Evolutionary conservation across 2,329 filamentous ascomycete species (phyloP).

Genomic region (Penicillium occitanis): DNA sequence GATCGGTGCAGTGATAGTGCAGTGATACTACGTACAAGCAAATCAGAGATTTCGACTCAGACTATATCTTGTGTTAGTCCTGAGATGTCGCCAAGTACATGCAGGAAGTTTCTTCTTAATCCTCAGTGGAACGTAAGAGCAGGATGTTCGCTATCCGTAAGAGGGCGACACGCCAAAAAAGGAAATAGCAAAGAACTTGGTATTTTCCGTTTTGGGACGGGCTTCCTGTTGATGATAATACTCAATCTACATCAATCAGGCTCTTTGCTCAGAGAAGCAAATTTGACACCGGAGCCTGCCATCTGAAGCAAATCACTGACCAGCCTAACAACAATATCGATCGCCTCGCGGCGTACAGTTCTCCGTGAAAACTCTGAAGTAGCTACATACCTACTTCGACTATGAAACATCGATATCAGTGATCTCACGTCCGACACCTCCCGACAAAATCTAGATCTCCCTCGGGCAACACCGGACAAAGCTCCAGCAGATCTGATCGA

Average conservation of each 20-base stretch:
- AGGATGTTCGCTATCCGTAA: background rate
- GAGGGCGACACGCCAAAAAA: background rate
- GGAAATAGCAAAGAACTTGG: background rate
- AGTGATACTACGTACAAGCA: background rate
- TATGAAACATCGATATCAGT: background rate
- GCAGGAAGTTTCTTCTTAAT: background rate
- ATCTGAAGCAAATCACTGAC: background rate
- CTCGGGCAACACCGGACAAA: background rate
- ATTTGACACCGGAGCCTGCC: background rate
- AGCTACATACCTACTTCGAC: background rate
- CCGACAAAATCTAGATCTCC: background rate
- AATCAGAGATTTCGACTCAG: background rate
- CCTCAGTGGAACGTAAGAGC: background rate
- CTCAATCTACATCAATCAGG: too few species aligned
- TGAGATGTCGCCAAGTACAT: background rate
- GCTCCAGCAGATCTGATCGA: background rate
- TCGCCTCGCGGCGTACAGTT: conserved; percentile 3
- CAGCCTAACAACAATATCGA: background rate
- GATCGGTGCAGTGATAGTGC: background rate
- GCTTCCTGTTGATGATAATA: background rate
- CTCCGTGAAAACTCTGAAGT: background rate
- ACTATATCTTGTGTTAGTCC: background rate
- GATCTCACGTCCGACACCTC: background rate
- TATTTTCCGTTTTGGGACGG: background rate
- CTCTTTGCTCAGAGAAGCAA: too few species aligned